Conservation (phyloP, 1,139 yeast species). For the Lipomyces yarrowii region DNA sequence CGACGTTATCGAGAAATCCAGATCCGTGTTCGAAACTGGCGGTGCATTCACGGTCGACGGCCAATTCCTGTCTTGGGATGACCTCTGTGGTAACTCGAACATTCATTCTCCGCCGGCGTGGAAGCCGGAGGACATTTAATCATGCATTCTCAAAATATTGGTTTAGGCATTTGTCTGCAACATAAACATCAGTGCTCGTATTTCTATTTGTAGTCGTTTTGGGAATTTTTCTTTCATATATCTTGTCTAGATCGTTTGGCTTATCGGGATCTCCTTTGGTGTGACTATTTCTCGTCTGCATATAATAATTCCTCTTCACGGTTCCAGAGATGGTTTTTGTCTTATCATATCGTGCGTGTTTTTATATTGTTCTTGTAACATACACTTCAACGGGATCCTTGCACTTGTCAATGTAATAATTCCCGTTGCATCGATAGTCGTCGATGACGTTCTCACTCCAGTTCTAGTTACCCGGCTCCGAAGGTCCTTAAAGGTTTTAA, state of each 20-base stretch:
- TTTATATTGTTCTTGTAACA: not conserved
- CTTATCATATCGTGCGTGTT: not conserved
- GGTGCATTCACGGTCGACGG: slow-evolving; percentile 29
- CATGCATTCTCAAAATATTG: not conserved
- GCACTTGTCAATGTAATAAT: no score
- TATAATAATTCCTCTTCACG: not conserved
- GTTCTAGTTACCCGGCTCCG: no score
- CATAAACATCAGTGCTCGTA: not conserved
- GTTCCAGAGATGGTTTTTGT: not conserved
- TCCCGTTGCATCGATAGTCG: no score
- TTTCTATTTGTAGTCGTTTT: not conserved
- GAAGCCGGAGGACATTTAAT: not conserved
- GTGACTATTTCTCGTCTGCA: not conserved
- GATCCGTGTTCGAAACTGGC: slow-evolving; percentile 23
- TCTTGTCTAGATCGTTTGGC: not conserved
- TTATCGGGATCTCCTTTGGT: not conserved
- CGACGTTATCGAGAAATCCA: slow-evolving; percentile 16
- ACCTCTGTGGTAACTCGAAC: slow-evolving; percentile 19
- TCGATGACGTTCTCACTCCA: no score
- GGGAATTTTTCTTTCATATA: not conserved
- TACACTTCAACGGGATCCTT: not conserved
- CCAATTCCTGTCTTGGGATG: slow-evolving; percentile 27
- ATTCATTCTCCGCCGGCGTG: slow-evolving; percentile 19
- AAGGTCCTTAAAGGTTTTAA: no score
- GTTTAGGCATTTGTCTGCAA: not conserved